Conservation (phyloP, 768 basidiomycete genomes). For the Leccinum sublutescens region DNA sequence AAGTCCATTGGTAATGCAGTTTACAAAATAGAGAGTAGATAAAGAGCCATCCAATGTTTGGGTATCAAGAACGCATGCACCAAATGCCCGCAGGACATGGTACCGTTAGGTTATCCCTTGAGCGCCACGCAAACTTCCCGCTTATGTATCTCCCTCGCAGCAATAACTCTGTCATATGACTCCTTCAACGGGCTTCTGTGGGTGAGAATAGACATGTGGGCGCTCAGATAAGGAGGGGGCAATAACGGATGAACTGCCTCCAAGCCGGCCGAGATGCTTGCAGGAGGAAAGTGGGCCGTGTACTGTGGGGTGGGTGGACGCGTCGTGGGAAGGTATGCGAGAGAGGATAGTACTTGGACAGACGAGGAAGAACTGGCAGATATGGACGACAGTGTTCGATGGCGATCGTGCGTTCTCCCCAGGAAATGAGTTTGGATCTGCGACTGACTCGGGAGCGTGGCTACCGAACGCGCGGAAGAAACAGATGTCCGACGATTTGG, state of each 20-base stretch:
- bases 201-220: slow-evolving; percentile 67
- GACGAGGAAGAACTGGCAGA: slow-evolving; percentile 46
- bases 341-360: slow-evolving; percentile 55
- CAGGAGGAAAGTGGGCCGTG: slow-evolving; percentile 61
- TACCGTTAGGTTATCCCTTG: neutral
- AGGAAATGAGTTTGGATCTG: slow-evolving; percentile 35
- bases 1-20: slow-evolving; percentile 18
- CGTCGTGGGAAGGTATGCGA: slow-evolving; percentile 50
- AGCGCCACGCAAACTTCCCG: slow-evolving; percentile 11
- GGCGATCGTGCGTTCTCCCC: slow-evolving; percentile 39
- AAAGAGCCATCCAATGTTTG: slow-evolving; percentile 12
- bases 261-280: slow-evolving; percentile 50
- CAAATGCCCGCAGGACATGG: neutral
- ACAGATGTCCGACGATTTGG: slow-evolving; percentile 50
- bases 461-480: slow-evolving; percentile 58
- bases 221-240: slow-evolving; percentile 67
- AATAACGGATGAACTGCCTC: slow-evolving; percentile 69
- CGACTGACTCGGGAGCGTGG: slow-evolving; percentile 50
- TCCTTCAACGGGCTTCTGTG: slow-evolving; percentile 67
- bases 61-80: slow-evolving; percentile 21
- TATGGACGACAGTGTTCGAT: slow-evolving; percentile 57
- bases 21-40: slow-evolving; percentile 27
- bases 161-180: slow-evolving; percentile 63
- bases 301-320: slow-evolving; percentile 41
- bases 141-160: slow-evolving; percentile 47